Evolutionary conservation across 2,329 filamentous ascomycete species (phyloP), one percentile per base, ranked within the genome.

Genomic region (Cladosporium velox): DNA sequence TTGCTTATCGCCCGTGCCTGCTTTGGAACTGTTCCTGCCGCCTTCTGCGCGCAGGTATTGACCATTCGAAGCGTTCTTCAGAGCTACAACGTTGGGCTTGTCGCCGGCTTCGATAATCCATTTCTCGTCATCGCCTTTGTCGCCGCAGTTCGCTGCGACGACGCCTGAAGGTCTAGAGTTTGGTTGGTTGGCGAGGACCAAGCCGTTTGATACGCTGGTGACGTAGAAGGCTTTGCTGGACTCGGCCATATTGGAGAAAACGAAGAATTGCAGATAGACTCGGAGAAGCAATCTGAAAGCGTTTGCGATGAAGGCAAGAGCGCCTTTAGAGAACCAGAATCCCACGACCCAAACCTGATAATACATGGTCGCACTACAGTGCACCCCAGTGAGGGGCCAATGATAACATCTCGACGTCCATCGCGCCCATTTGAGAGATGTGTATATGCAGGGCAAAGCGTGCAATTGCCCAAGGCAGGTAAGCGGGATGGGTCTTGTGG

Each of bases 81-180:
- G 21, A 15, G 57, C 57, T 12, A 59, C 35, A 14, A 44, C 41
- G 4, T 44, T 59, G 8, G 35, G 21, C 57, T 59, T 24, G 35
- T 59, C 57, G 21, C 57, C 57, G 12, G 57, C 35, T 28, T 59
- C 57, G 35, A 59, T 35, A n/a, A 41, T 44, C 57, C 57, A 59
- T 59, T 59, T 59, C 18, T 59, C 34, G 8, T 41, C 32, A 15
- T 44, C 41, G 24, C 41, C 57, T 5, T 41, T 41, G 35, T 59
- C 57, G 28, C 34, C 57, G n/a, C 14, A n/a, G 15, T 59, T 59
- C 21, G 32, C 11, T 32, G 35, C 57, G 14, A 41, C 57, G 35
- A 59, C 57, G 35, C 57, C 57, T n/a, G 57, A 59, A 35, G 57
- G 57, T 38, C 28, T 59, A 14, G 30, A n/a, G 35, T n/a, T 44